A percentile compares a stretch with the other conserved stretches of the same genome.
Evolutionary conservation across 2,329 filamentous ascomycete genomes (phyloP).

Genomic region (Trichoderma lentiforme): DNA sequence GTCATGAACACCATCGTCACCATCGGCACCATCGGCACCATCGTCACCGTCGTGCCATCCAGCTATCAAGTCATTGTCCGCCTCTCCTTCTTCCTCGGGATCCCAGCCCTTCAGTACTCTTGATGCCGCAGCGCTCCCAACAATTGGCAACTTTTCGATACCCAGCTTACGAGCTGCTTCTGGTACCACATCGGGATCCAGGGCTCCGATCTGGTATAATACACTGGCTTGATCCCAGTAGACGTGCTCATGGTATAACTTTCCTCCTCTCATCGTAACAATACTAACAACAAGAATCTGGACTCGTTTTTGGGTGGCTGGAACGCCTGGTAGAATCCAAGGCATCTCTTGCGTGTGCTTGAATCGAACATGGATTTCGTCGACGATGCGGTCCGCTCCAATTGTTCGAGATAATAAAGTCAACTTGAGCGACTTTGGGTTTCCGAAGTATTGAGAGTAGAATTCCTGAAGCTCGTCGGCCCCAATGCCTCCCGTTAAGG

Average conservation of each 20-base stretch:
- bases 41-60: conserved; percentile 32
- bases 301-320: conserved; percentile 50
- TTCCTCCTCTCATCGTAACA: conserved; percentile 57
- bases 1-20: background rate
- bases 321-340: conserved; percentile 60
- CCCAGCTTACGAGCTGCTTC: conserved; percentile 34
- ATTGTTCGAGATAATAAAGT: conserved; percentile 63
- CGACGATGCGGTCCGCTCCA: conserved; percentile 61
- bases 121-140: conserved; percentile 39
- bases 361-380: conserved; percentile 59
- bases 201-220: conserved; percentile 55
- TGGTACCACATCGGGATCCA: conserved; percentile 42
- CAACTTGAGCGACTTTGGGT: conserved; percentile 57
- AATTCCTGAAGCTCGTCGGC: conserved; percentile 56
- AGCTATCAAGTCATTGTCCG: conserved; percentile 40
- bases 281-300: conserved; percentile 57
- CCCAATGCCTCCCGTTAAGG: conserved; percentile 61
- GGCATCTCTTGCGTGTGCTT: conserved; percentile 56
- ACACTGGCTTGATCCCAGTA: conserved; percentile 63
- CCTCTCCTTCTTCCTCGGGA: conserved; percentile 39
- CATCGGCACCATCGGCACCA: conserved; percentile 11
- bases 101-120: conserved; percentile 34
- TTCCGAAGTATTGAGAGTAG: conserved; percentile 63
- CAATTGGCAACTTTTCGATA: conserved; percentile 37
- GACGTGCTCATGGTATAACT: conserved; percentile 61